Percentiles rank a stretch among this genome's conserved stretches.
Conservation (phyloP, 441 rosid species). For the Erodium trifolium region DNA sequence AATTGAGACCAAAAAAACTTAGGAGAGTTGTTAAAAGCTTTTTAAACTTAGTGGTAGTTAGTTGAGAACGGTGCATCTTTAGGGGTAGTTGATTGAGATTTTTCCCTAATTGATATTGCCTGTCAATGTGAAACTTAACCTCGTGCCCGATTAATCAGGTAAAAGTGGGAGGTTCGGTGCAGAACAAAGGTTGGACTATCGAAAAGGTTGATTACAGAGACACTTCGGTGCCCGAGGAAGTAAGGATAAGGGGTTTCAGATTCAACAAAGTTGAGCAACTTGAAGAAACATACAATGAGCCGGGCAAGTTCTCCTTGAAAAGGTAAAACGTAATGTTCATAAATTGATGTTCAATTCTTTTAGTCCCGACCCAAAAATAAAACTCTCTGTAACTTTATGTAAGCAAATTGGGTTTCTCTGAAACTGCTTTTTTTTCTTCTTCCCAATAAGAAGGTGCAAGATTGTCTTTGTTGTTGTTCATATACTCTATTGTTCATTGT, state of each 20-base stretch:
- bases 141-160: conserved; percentile 33
- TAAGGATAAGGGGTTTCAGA: conserved; percentile 70
- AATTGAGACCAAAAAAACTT: too few species aligned
- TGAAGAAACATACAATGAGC: conserved; percentile 45
- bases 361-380: background rate
- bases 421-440: background rate
- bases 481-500: too few species aligned
- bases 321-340: conserved; percentile 18
- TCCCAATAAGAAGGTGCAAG: background rate
- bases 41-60: too few species aligned
- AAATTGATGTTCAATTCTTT: background rate
- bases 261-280: conserved; percentile 58
- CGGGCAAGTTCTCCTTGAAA: conserved; percentile 42
- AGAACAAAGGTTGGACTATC: conserved; percentile 72
- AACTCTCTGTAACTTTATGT: background rate
- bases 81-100: too few species aligned
- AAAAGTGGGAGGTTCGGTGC: conserved; percentile 50
- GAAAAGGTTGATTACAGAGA: conserved; percentile 67
- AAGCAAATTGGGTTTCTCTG: background rate
- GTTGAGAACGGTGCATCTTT: too few species aligned
- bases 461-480: too few species aligned
- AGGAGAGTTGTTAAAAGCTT: too few species aligned
- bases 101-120: too few species aligned
- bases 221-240: conserved; percentile 57
- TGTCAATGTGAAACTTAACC: too few species aligned